A percentile compares a stretch with the other conserved stretches of the same genome.
Conservation (phyloP, 106 monocot species). For the Dioscorea zingiberensis region DNA sequence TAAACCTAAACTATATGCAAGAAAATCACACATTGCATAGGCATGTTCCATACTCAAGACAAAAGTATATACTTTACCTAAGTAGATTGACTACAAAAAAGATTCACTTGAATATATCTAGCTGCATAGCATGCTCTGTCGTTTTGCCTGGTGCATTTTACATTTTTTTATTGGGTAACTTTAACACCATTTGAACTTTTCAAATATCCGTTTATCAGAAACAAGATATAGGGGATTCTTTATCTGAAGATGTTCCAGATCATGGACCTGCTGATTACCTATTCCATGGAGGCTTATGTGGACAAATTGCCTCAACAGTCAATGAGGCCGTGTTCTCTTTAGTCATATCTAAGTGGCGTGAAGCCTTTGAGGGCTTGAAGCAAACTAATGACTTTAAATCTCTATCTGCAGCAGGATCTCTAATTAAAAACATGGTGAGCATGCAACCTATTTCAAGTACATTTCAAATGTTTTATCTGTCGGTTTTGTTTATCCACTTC, state of each 20-base stretch:
- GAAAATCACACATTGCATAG: no score
- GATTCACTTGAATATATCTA: no score
- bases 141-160: no score
- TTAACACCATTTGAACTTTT: no score
- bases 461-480: no score
- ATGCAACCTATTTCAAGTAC: background rate
- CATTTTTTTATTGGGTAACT: no score
- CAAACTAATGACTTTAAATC: slow-evolving; percentile 61
- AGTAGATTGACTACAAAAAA: no score
- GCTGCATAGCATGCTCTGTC: no score
- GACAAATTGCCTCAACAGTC: slow-evolving; percentile 82
- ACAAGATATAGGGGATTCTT: slow-evolving; percentile 9
- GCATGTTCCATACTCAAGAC: no score
- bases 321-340: slow-evolving; percentile 78
- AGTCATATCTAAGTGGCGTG: slow-evolving; percentile 79
- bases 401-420: slow-evolving; percentile 63
- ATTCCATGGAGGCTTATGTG: slow-evolving; percentile 50
- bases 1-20: no score
- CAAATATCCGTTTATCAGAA: slow-evolving; percentile 23
- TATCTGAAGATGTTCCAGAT: slow-evolving; percentile 27
- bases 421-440: slow-evolving; percentile 86
- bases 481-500: no score
- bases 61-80: no score
- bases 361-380: slow-evolving; percentile 81
- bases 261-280: slow-evolving; percentile 8